These are phyloP conservation scores for Aspergillus avenaceus DNA, from an alignment of 495 filamentous ascomycete species.

Conservation along the genomic window DNA sequence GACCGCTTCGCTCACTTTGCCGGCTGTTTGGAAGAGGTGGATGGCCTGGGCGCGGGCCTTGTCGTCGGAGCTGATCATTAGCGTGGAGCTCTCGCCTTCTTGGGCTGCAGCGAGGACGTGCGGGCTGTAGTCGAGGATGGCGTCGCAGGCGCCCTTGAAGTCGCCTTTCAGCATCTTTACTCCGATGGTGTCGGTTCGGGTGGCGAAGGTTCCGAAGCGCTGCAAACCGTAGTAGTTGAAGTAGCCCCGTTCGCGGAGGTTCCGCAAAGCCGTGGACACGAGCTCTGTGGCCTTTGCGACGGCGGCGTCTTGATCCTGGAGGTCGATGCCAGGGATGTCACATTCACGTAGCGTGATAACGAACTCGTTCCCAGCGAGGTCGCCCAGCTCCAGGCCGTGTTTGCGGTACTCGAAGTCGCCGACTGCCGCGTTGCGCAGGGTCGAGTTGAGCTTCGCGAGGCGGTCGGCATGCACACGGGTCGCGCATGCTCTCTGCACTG, in stretches of 20 bases:
- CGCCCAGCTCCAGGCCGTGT: conserved; percentile 70
- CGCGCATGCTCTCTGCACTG: conserved; percentile 77
- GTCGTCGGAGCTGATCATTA: conserved; percentile 64
- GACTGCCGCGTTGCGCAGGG: conserved; percentile 59
- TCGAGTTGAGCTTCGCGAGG: conserved; percentile 57
- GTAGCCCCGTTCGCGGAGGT: conserved; percentile 65
- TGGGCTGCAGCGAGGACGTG: conserved; percentile 46
- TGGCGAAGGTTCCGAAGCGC: conserved; percentile 81
- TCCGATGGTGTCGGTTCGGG: conserved; percentile 77
- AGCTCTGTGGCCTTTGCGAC: conserved; percentile 44
- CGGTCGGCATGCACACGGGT: conserved; percentile 59
- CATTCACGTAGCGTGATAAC: conserved; percentile 84
- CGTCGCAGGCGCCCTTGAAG: conserved; percentile 71
- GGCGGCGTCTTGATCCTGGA: conserved; percentile 32
- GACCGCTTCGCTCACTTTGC: conserved; percentile 52
- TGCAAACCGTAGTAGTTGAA: conserved; percentile 97
- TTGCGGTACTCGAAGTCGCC: conserved; percentile 74
- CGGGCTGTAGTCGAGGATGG: conserved; percentile 62
- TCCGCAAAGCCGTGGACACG: conserved; percentile 50
- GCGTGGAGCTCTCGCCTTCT: conserved; percentile 27
- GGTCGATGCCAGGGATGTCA: conserved; percentile 51
- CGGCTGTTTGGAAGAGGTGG: conserved; percentile 59
- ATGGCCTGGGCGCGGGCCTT: conserved; percentile 70
- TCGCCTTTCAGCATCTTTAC: conserved; percentile 77
- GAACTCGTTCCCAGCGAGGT: conserved; percentile 87